Evolutionary conservation across 345 rosid genomes (phyloP).

Genomic region (Turritis glabra): DNA sequence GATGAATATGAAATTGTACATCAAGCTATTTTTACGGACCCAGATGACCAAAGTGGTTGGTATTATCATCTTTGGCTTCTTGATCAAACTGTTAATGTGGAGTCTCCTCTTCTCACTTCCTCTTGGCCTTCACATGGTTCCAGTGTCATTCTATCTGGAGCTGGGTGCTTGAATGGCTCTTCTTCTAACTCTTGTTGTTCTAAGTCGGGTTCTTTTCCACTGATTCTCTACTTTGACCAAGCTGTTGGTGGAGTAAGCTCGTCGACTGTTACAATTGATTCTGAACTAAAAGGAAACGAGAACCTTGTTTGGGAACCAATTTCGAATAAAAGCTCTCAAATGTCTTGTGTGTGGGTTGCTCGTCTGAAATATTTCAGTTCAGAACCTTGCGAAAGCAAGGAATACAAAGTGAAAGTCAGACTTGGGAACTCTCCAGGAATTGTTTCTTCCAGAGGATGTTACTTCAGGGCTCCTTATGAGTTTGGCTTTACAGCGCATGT

Average conservation of each 20-base stretch:
- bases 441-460: conserved; percentile 61
- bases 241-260: conserved; percentile 72
- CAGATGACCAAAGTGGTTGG: conserved; percentile 97
- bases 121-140: conserved; percentile 85
- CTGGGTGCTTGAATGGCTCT: conserved; percentile 37
- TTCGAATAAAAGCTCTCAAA: conserved; percentile 38
- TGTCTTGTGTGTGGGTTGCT: conserved; percentile 70
- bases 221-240: conserved; percentile 78
- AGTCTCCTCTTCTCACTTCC: conserved; percentile 65
- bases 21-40: conserved; percentile 80
- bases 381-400: conserved; percentile 36
- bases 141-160: conserved; percentile 43
- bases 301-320: conserved; percentile 70
- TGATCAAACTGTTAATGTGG: conserved; percentile 69
- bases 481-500: conserved; percentile 50
- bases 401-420: conserved; percentile 51
- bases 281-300: conserved; percentile 38
- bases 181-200: conserved; percentile 40
- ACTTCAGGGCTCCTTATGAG: conserved; percentile 41
- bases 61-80: conserved; percentile 98
- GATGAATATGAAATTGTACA: conserved; percentile 73
- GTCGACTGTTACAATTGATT: conserved; percentile 52
- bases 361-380: conserved; percentile 41
- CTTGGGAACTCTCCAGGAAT: conserved; percentile 71
- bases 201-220: conserved; percentile 55